Conservation (phyloP, 2,329 filamentous ascomycete genomes). For the Aspergillus thermomutatus region DNA sequence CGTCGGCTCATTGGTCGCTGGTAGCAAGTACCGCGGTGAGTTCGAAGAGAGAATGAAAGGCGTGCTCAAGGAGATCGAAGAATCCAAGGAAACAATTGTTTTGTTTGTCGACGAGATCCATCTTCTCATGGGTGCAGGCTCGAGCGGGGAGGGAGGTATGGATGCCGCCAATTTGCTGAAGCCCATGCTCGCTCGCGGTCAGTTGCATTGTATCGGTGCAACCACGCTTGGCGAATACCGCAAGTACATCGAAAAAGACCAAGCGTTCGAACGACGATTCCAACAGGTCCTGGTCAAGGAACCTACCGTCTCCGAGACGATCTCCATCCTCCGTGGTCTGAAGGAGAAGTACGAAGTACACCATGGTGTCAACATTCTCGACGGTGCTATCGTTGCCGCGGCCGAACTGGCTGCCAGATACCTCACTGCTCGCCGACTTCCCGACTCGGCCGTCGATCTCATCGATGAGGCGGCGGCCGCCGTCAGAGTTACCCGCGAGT, state of each 20-base stretch:
- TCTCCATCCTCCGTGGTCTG: constrained; percentile 95
- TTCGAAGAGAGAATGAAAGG: constrained; percentile 99
- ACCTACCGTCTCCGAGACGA: constrained; percentile 79
- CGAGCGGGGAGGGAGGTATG: constrained; percentile 95
- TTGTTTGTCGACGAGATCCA: constrained; percentile 99
- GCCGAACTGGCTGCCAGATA: constrained; percentile 93
- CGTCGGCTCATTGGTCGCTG: constrained; percentile 89
- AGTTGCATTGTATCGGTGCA: constrained; percentile 96
- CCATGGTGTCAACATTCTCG: constrained; percentile 94
- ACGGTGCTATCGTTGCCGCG: constrained; percentile 85
- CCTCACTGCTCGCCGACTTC: constrained; percentile 82
- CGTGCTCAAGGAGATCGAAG: constrained; percentile 91
- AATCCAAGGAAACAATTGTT: constrained; percentile 94
- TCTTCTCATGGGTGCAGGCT: constrained; percentile 93
- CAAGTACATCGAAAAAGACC: constrained; percentile 99
- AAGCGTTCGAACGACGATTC: constrained; percentile 96
- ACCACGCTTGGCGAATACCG: constrained; percentile 94
- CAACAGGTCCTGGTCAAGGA: constrained; percentile 98
- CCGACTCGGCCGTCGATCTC: constrained; percentile 93
- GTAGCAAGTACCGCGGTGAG: constrained; percentile 97
- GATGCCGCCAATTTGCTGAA: constrained; percentile 97
- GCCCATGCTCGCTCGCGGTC: constrained; percentile 94
- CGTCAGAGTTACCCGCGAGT: constrained; percentile 93
- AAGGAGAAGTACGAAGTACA: constrained; percentile 99
- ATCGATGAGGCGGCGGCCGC: constrained; percentile 95